Evolutionary conservation across 176 grass and related monocot genomes (phyloP).

Genomic region (Themeda triandra): DNA sequence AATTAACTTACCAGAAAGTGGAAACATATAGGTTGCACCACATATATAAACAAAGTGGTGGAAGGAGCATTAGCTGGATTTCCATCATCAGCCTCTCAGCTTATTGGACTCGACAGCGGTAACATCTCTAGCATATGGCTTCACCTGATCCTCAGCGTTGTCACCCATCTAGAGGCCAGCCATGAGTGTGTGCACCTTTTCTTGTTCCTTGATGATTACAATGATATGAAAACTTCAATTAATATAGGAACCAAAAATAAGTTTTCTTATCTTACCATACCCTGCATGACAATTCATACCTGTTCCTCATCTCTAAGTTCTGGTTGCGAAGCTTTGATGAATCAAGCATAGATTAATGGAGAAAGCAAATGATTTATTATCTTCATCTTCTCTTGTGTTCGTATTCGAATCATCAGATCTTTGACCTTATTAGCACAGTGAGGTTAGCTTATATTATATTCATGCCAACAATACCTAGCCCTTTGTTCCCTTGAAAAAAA

Average conservation of each 20-base stretch:
- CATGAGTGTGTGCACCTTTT: background rate
- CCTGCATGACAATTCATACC: background rate
- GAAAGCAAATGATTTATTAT: background rate
- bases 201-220: background rate
- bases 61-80: background rate
- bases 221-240: background rate
- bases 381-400: background rate
- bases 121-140: background rate
- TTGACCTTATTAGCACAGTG: background rate
- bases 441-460: background rate
- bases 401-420: background rate
- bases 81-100: background rate
- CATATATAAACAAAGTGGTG: background rate
- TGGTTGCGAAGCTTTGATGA: background rate
- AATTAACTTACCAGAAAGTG: too few relatives aligned
- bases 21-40: too few relatives aligned
- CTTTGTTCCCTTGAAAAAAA: background rate
- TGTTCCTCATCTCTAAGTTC: background rate
- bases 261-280: background rate
- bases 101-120: background rate
- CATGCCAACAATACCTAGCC: background rate
- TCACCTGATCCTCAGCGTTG: too few relatives aligned
- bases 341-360: background rate
- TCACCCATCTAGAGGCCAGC: background rate
- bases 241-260: background rate